Conservation (phyloP, 2,329 filamentous ascomycete species). For the Trichoderma guizhouense region DNA sequence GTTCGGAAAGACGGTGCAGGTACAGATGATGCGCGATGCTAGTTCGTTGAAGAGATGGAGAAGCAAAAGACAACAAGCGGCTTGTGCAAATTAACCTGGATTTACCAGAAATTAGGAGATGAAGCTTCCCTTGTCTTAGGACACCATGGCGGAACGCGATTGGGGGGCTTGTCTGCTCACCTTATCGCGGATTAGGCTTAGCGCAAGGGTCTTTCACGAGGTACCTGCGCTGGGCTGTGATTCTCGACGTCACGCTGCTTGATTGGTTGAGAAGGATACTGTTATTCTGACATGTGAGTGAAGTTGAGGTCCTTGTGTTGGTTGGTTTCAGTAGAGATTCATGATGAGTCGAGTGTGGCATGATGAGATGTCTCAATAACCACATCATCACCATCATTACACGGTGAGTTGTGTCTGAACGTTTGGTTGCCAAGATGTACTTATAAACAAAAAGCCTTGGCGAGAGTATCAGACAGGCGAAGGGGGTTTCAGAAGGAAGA, state of each 20-base stretch:
- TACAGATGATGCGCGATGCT: not conserved
- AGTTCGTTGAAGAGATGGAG: not conserved
- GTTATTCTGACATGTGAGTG: not conserved
- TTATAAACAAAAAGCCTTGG: not conserved
- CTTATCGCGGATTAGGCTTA: slow-evolving; percentile 17
- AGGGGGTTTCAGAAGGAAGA: not conserved
- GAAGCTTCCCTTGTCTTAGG: slow-evolving; percentile 12
- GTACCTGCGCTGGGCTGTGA: slow-evolving; percentile 1
- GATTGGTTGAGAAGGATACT: not conserved
- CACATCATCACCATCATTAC: not conserved
- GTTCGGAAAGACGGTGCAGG: not conserved
- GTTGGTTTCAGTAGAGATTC: not conserved
- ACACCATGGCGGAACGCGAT: slow-evolving; percentile 18
- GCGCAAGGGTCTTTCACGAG: slow-evolving; percentile 9
- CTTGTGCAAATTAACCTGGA: not conserved
- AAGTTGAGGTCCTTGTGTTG: not conserved
- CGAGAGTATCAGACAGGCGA: not conserved
- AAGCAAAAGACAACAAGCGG: not conserved
- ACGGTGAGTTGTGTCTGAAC: not conserved
- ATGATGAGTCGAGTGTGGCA: not conserved
- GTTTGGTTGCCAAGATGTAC: not conserved
- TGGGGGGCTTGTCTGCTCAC: not conserved
- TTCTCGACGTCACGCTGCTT: not conserved
- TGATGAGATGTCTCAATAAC: not conserved
- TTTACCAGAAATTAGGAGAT: not conserved